phyloP scores from a whole-genome alignment of 2,329 filamentous ascomycete species.

The Sporothrix schenckii region DNA sequence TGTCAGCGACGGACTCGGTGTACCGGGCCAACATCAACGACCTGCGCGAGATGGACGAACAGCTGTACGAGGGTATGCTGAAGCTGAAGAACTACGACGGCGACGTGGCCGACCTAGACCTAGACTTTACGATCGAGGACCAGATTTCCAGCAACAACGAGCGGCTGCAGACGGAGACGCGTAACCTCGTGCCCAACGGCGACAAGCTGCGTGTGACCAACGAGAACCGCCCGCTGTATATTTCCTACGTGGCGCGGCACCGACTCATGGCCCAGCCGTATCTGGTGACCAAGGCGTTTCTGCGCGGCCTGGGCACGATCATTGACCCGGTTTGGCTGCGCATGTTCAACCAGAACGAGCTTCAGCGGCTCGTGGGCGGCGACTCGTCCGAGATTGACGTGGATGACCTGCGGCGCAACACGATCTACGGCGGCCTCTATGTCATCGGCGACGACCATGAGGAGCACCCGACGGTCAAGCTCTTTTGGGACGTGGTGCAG shows the following conservation, averaged over 20 bases:
- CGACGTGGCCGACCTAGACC: slow-evolving; percentile 75
- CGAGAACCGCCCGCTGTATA: slow-evolving; percentile 90
- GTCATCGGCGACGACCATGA: slow-evolving; percentile 81
- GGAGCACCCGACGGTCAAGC: slow-evolving; percentile 80
- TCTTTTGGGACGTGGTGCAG: slow-evolving; percentile 92
- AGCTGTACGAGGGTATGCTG: slow-evolving; percentile 82
- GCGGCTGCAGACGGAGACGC: slow-evolving; percentile 65
- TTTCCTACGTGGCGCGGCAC: slow-evolving; percentile 86
- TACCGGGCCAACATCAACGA: slow-evolving; percentile 96
- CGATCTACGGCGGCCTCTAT: slow-evolving; percentile 85
- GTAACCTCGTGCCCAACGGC: slow-evolving; percentile 75
- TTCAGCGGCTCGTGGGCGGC: slow-evolving; percentile 90
- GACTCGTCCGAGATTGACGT: slow-evolving; percentile 85
- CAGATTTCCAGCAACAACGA: slow-evolving; percentile 54
- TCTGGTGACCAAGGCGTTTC: slow-evolving; percentile 82
- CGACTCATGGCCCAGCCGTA: slow-evolving; percentile 79
- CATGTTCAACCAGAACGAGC: slow-evolving; percentile 97
- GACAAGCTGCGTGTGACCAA: slow-evolving; percentile 81
- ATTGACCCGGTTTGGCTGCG: slow-evolving; percentile 91
- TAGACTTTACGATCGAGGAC: slow-evolving; percentile 90
- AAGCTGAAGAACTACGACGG: slow-evolving; percentile 83
- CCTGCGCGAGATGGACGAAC: slow-evolving; percentile 85
- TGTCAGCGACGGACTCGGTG: slow-evolving; percentile 62
- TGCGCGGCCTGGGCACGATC: slow-evolving; percentile 81
- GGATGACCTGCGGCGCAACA: slow-evolving; percentile 80